phyloP scores from a whole-genome alignment of 2,329 filamentous ascomycete genomes.

The Trichoderma hamatum region DNA sequence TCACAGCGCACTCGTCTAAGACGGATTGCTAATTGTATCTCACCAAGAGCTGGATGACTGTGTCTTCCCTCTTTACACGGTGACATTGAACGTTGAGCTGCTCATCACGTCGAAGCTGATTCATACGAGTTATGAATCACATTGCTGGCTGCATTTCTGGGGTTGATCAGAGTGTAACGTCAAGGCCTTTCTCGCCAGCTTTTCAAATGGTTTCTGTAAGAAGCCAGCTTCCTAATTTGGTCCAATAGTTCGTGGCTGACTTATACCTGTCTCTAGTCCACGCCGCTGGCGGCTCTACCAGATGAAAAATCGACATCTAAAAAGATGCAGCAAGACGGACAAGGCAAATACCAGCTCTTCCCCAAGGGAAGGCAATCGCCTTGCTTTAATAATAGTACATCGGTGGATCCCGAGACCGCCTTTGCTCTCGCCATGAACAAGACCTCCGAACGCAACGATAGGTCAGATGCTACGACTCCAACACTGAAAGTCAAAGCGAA shows the following conservation, averaged over 20 bases:
- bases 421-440: conserved; percentile 48
- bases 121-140: conserved; percentile 56
- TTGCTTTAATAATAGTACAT: conserved; percentile 47
- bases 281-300: conserved; percentile 36
- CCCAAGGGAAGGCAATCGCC: conserved; percentile 55
- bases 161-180: conserved; percentile 54
- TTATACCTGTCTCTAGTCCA: conserved; percentile 29
- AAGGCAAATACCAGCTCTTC: conserved; percentile 64
- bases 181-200: conserved; percentile 52
- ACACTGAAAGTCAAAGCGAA: conserved; percentile 58
- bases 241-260: neutral
- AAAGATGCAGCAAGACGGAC: conserved; percentile 59
- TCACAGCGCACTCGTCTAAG: conserved; percentile 6
- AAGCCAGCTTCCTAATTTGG: neutral
- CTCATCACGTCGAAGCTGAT: neutral
- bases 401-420: conserved; percentile 55
- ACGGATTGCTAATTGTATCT: neutral
- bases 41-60: conserved; percentile 21
- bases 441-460: conserved; percentile 47
- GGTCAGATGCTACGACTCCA: conserved; percentile 40
- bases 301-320: conserved; percentile 56
- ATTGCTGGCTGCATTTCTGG: conserved; percentile 63
- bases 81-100: neutral
- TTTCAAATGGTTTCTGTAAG: conserved; percentile 51
- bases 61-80: conserved; percentile 14